A percentile compares a stretch with the other conserved stretches of the same genome.
Evolutionary conservation across 1,284 basidiomycete species (phyloP).

Genomic region (Trichosporon faecale): DNA sequence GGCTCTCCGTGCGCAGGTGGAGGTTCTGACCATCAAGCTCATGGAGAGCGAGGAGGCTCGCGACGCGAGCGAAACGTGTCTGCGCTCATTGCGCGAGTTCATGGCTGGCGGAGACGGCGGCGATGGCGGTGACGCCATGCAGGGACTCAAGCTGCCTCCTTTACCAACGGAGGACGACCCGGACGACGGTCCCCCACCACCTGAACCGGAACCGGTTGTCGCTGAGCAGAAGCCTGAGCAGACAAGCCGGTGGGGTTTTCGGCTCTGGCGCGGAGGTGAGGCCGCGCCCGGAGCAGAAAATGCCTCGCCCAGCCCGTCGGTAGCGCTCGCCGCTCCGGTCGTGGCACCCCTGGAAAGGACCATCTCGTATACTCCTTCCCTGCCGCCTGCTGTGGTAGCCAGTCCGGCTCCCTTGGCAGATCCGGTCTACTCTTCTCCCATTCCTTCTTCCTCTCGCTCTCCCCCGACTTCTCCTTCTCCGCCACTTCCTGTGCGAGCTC

Average conservation of each 20-base stretch:
- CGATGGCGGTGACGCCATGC: slow-evolving; percentile 16
- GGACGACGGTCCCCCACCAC: slow-evolving; percentile 38
- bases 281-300: slow-evolving; percentile 3
- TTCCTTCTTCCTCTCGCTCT: neutral
- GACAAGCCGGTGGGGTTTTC: slow-evolving; percentile 18
- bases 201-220: neutral
- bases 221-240: neutral
- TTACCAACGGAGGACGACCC: slow-evolving; percentile 59
- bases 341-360: slow-evolving; percentile 2
- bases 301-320: slow-evolving; percentile 11
- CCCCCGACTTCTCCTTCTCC: neutral
- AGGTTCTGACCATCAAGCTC: slow-evolving; percentile 60
- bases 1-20: slow-evolving; percentile 62
- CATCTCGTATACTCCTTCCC: slow-evolving; percentile 1
- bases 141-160: slow-evolving; percentile 55
- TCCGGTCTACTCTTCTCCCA: neutral
- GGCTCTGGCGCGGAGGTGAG: slow-evolving; percentile 12
- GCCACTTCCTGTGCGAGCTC: neutral
- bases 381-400: slow-evolving; percentile 4
- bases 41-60: slow-evolving; percentile 75
- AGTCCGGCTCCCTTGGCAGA: neutral
- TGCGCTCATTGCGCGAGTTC: slow-evolving; percentile 75
- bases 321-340: slow-evolving; percentile 8
- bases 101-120: slow-evolving; percentile 57
- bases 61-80: slow-evolving; percentile 80